Evolutionary conservation across 225 moss, liverwort and hornwort species (phyloP).

Genomic region (Sphagnum tenellum): DNA sequence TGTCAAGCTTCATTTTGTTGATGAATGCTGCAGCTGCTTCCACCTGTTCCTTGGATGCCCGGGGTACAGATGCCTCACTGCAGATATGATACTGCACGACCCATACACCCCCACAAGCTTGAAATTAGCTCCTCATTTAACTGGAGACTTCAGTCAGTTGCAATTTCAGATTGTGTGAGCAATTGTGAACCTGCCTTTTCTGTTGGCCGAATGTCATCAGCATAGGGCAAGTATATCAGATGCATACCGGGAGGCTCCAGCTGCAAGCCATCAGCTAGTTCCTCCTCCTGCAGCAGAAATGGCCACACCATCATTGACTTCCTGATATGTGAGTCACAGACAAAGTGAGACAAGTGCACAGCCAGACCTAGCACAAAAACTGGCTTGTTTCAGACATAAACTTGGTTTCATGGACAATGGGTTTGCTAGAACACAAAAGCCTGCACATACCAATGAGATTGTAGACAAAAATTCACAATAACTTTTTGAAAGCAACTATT

Average conservation of each 20-base stretch:
- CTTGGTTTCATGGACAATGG: too few relatives aligned
- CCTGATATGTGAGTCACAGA: neutral
- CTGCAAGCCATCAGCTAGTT: slow-evolving; percentile 19
- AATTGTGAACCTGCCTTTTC: slow-evolving; percentile 54
- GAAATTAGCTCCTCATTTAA: too few relatives aligned
- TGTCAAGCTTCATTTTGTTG: slow-evolving; percentile 35
- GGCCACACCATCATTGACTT: neutral
- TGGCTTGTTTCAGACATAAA: too few relatives aligned
- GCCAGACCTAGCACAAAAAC: too few relatives aligned
- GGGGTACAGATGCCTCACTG: slow-evolving; percentile 30
- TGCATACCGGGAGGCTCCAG: slow-evolving; percentile 79
- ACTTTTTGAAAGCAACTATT: too few relatives aligned
- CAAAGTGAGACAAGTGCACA: neutral
- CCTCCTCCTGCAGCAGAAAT: slow-evolving; percentile 52
- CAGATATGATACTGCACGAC: slow-evolving; percentile 62
- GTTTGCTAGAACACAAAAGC: too few relatives aligned
- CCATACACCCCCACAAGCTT: neutral
- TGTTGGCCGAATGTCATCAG: slow-evolving; percentile 94
- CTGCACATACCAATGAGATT: too few relatives aligned
- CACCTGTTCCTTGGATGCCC: slow-evolving; percentile 58
- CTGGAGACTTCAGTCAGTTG: neutral
- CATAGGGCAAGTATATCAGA: slow-evolving; percentile 88
- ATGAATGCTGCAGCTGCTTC: slow-evolving; percentile 63
- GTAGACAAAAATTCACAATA: too few relatives aligned
- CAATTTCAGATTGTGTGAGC: neutral